Evolutionary conservation across 352 stramenopile species (phyloP), one percentile per base, ranked within the genome.

Genomic region (Elongisporangium senticosum): DNA sequence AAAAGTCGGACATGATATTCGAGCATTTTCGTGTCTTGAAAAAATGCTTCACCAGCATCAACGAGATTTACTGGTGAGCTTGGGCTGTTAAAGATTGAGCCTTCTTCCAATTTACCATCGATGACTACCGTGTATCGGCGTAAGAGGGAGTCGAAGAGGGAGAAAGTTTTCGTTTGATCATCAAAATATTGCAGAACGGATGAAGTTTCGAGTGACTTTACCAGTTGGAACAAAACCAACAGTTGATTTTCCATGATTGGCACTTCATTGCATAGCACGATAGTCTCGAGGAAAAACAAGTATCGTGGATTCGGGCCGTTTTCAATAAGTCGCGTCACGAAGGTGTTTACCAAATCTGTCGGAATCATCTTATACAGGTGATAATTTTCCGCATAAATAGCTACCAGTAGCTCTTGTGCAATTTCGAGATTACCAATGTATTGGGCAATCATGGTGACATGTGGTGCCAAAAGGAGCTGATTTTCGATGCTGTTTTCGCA

Each of bases 201-300:
- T 0, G 60, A 65, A 51, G 62, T 83, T 22, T 87, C 76, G 20
- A 87, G 62, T 49, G 72, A 81, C 53, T 88, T 88, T n/a, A 87
- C 62, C 20, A 90, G 55, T 59, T 88, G 77, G 22, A 87, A 86
- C 4, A 90, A 58, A 14, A 90, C 78, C 2, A 90, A 56, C 11
- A 88, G 58, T 47, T 88, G 80, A 26, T 90, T 90, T 28, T 90
- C 80, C 13, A 79, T 49, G 14, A 88, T 62, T 0, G 80, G 76
- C n/a, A 64, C 67, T 33, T 88, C 76, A 47, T 79, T 68, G 49
- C 77, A 88, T 23, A 87, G 65, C 11, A 85, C 73, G 0, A 90
- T 49, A 0, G 69, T 83, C 58, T 90, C 80, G 37, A 90, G 51
- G 20, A 86, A 85, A 43, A 79, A 73, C 17, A 90, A 62, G 54